Base-by-base conservation (phyloP, 2,329 filamentous ascomycete genomes). In the Cercospora sp. region DNA sequence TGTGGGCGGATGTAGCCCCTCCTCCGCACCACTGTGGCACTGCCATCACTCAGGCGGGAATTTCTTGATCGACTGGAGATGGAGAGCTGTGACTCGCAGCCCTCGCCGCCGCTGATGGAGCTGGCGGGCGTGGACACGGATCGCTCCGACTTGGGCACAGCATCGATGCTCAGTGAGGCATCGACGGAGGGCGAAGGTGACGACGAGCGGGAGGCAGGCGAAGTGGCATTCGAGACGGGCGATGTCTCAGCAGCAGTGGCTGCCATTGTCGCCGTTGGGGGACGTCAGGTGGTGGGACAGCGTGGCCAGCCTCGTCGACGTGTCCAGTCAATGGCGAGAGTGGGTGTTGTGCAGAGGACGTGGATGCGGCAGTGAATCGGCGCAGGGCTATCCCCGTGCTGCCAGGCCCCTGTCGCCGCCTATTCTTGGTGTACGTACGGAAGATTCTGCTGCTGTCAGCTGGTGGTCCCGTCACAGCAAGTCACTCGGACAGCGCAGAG, bases 1-100 rank as follows among this genome's bases (percentile, higher is more conserved):
- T 93, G 91, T 0, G 94, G 93, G 60, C 94, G 87, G 82, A 96
- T 91, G 81, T 94, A 97, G 53, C 94, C 94, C 70, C 93, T 87
- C 74, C 92, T 86, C 68, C 88, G 81, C 67, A 81, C 77, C 12
- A 81, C 78, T 8, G 72, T 72, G 8, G 75, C 69, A 36, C 76
- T 81, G 69, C 81, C 80, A 73, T 83, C 82, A 9, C 82, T 83
- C 7, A 86, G 67, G 87, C 87, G 84, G 85, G 60, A 85, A 80
- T 53, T 71, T n/a, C 76, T 67, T 57, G 83, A 84, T 66, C 77
- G 72, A 33, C 69, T 73, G 6, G 77, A 79, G 53, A 70, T 74
- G 5, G 77, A 78, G 8, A 73, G 69, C 1, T 74, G 84, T 79
- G 83, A 89, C 83, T 77, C 86, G 28, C 86, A 65, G 83, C 45